phyloP scores from a whole-genome alignment of 352 stramenopile species.

The Hyaloperonospora brassicae region DNA sequence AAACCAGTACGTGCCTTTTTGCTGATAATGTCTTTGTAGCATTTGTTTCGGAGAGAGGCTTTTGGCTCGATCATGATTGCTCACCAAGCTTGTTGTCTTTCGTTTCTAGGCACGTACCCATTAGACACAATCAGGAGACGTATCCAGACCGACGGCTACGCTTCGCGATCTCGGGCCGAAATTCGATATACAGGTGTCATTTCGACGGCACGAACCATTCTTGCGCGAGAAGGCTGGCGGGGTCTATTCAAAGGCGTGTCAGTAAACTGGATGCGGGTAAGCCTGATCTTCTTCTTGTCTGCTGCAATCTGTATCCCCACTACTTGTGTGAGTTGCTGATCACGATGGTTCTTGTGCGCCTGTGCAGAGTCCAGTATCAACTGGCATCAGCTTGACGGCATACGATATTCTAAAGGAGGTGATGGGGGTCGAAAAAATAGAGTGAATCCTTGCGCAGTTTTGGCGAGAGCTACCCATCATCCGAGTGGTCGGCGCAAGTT shows the following conservation, averaged over 20 bases:
- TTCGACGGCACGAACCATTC: slow-evolving; percentile 60
- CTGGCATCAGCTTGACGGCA: slow-evolving; percentile 77
- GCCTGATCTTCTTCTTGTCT: slow-evolving; percentile 11
- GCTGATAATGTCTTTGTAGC: neutral
- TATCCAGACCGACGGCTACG: slow-evolving; percentile 79
- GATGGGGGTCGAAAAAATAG: slow-evolving; percentile 75
- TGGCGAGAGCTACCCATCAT: too few relatives aligned
- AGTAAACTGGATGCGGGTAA: slow-evolving; percentile 82
- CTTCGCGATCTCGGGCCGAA: slow-evolving; percentile 33
- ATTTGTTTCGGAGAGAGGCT: neutral
- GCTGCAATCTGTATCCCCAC: neutral
- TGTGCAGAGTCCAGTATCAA: slow-evolving; percentile 69
- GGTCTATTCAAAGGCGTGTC: slow-evolving; percentile 83
- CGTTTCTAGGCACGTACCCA: slow-evolving; percentile 59
- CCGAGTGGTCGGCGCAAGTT: too few relatives aligned
- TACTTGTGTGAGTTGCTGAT: neutral
- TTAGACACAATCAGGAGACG: slow-evolving; percentile 80
- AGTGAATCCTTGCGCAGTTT: slow-evolving; percentile 19
- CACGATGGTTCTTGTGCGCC: slow-evolving; percentile 1
- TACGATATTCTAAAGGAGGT: slow-evolving; percentile 85
- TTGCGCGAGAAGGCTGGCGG: slow-evolving; percentile 66
- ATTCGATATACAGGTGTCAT: slow-evolving; percentile 62
- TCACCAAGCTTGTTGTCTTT: slow-evolving; percentile 2
- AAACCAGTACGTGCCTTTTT: slow-evolving; percentile 46
- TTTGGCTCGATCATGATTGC: neutral